A percentile compares a stretch with the other conserved stretches of the same genome.
These are phyloP conservation scores for Alternaria consortialis DNA, from an alignment of 2,329 filamentous ascomycete genomes.

Conservation along the genomic window DNA sequence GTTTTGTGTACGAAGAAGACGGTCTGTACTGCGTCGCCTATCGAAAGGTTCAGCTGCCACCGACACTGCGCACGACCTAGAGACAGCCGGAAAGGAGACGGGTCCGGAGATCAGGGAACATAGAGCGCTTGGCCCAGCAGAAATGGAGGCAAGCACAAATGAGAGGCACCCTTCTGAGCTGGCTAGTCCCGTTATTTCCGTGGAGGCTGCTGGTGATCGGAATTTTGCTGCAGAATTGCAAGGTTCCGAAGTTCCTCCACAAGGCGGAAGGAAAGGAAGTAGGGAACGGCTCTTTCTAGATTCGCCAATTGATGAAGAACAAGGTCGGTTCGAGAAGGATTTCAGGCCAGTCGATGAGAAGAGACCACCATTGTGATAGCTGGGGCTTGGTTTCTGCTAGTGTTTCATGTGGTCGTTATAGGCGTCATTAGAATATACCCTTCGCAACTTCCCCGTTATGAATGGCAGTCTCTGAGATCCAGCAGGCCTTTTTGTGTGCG, in stretches of 20 bases:
- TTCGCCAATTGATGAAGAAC: conserved; percentile 21
- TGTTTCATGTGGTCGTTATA: neutral
- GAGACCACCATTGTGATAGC: conserved; percentile 5
- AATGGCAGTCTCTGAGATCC: neutral
- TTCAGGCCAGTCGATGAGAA: conserved; percentile 11
- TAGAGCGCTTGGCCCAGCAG: conserved; percentile 1
- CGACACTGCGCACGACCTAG: conserved; percentile 24
- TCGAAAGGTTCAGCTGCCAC: neutral
- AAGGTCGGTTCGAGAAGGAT: conserved; percentile 11
- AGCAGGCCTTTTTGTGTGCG: neutral
- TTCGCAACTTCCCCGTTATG: neutral
- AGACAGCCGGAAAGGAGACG: conserved; percentile 12
- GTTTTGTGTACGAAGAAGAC: conserved; percentile 22
- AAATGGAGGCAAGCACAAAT: conserved; percentile 7
- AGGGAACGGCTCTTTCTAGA: conserved; percentile 23
- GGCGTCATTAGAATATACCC: neutral
- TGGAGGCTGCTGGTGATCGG: conserved; percentile 14
- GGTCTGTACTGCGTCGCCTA: neutral
- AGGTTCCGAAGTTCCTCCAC: conserved; percentile 15
- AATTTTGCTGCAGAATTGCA: conserved; percentile 23
- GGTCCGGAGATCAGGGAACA: conserved; percentile 15
- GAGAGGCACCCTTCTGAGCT: conserved; percentile 20
- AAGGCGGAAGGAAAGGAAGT: conserved; percentile 1
- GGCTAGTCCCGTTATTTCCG: conserved; percentile 16
- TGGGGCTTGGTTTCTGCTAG: neutral